phyloP scores from a whole-genome alignment of 176 grass and related monocot species.

The barley (Hordeum vulgare) region DNA sequence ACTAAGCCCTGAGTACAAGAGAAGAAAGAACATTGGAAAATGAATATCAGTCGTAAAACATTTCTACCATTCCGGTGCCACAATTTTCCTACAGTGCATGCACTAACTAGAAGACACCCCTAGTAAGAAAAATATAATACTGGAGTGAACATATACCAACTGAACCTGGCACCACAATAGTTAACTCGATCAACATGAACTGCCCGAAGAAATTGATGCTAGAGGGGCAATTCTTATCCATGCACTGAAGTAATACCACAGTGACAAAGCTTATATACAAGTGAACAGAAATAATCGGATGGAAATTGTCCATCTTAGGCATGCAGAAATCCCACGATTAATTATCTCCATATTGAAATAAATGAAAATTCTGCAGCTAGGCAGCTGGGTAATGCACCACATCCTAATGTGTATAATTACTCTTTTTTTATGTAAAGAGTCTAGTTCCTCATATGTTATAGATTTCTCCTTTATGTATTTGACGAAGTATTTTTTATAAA shows the following conservation, averaged over 20 bases:
- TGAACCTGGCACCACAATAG: no score
- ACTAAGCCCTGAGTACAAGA: background rate
- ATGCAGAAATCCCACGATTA: background rate
- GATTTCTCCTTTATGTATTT: background rate
- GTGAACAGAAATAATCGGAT: background rate
- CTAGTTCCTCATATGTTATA: background rate
- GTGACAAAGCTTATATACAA: conserved; percentile 1
- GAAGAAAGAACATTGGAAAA: background rate
- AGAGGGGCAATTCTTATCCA: background rate
- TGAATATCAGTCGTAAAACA: background rate
- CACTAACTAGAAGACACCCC: no score
- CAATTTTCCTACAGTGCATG: no score
- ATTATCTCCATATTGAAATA: background rate
- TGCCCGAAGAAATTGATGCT: background rate
- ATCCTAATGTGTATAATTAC: background rate
- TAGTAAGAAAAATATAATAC: no score
- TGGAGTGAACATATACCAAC: no score
- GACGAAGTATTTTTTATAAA: background rate
- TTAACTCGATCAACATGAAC: no score
- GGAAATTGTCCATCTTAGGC: background rate
- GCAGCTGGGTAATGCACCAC: background rate
- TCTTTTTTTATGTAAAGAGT: background rate
- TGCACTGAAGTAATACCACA: background rate
- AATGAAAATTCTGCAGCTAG: background rate
- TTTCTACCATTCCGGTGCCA: no score